These are phyloP conservation scores for Prunus dulcis DNA, from an alignment of 306 rosid species.

Conservation along the genomic window DNA sequence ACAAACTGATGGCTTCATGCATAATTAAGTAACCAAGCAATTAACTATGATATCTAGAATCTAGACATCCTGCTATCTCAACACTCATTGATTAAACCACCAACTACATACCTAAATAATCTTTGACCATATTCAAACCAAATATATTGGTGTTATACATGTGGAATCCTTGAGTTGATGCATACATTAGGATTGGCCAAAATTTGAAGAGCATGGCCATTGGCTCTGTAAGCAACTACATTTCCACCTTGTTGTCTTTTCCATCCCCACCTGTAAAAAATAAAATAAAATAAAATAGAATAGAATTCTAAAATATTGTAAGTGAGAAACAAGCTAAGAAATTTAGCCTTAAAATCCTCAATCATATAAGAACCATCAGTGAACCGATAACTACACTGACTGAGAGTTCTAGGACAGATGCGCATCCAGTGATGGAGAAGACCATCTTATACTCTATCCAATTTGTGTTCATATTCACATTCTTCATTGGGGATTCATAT, in stretches of 20 bases:
- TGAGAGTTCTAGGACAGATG: not conserved
- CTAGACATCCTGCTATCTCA: constrained; percentile 4
- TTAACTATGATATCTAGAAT: not conserved
- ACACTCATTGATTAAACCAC: constrained; percentile 9
- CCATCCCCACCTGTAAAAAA: constrained; percentile 68
- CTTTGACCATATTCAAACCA: constrained; percentile 41
- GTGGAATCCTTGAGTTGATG: constrained; percentile 37
- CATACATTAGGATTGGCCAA: constrained; percentile 78
- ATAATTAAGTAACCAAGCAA: not conserved
- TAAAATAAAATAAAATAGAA: constrained; percentile 16
- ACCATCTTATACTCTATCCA: not conserved
- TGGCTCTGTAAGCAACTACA: constrained; percentile 44
- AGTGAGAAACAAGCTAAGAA: constrained; percentile 13
- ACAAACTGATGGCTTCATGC: not conserved
- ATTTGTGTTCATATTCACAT: not conserved
- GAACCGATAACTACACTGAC: not conserved
- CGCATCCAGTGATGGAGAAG: not conserved
- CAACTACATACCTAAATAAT: constrained; percentile 39
- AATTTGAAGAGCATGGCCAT: constrained; percentile 59
- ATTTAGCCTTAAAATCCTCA: not conserved
- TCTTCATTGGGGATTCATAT: not conserved
- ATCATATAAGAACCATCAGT: not conserved
- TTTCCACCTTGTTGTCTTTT: constrained; percentile 46
- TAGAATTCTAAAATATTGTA: constrained; percentile 20
- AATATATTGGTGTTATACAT: constrained; percentile 30